phyloP scores from a whole-genome alignment of 768 basidiomycete genomes.

The Jaapia argillacea region DNA sequence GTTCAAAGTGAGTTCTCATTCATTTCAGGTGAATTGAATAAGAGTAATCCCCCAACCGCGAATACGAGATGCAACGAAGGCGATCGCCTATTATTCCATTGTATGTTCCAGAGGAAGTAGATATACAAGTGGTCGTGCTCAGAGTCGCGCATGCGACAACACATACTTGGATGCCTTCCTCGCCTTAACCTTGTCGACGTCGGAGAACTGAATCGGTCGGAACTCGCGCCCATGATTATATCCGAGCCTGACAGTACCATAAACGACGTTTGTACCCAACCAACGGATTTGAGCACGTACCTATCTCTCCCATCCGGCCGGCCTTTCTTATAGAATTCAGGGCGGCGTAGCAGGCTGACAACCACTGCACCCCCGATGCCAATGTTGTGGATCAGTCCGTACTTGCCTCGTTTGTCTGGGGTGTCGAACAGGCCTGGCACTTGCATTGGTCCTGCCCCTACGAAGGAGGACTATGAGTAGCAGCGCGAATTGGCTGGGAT shows the following conservation, averaged over 20 bases:
- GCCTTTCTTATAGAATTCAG: conserved; percentile 64
- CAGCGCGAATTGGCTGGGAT: too few species aligned
- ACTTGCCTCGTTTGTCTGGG: conserved; percentile 62
- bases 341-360: conserved; percentile 64
- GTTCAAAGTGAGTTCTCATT: too few species aligned
- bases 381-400: conserved; percentile 74
- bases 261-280: background rate
- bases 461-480: too few species aligned
- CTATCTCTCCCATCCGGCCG: conserved; percentile 59
- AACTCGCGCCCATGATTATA: conserved; percentile 74
- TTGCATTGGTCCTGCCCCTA: conserved; percentile 84
- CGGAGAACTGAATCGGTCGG: conserved; percentile 45
- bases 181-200: conserved; percentile 73
- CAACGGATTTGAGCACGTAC: conserved; percentile 27
- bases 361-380: conserved; percentile 78
- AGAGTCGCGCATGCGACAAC: conserved; percentile 31
- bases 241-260: conserved; percentile 40
- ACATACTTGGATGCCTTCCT: conserved; percentile 41
- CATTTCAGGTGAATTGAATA: too few species aligned
- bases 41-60: too few species aligned
- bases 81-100: too few species aligned
- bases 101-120: too few species aligned
- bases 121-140: too few species aligned
- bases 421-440: conserved; percentile 57
- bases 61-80: too few species aligned